phyloP scores from a whole-genome alignment of 495 filamentous ascomycete species.

The Alectoria sarmentosa region DNA sequence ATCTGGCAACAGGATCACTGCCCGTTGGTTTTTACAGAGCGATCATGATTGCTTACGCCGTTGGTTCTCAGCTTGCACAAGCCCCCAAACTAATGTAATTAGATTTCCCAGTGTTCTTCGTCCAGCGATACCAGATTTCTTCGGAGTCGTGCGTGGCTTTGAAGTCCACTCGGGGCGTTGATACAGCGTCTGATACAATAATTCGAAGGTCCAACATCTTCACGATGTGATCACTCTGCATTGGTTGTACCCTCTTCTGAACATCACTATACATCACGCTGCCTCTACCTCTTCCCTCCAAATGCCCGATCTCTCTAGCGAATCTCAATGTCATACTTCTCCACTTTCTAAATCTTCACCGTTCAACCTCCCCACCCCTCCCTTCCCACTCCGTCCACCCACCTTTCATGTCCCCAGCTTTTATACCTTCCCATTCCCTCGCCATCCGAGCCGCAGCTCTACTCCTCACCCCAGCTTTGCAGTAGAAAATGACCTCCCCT shows the following conservation, averaged over 20 bases:
- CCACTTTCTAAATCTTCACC: constrained; percentile 24
- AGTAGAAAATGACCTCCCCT: constrained; percentile 76
- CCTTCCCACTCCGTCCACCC: constrained; percentile 86
- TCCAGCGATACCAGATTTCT: background rate
- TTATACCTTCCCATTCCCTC: constrained; percentile 64
- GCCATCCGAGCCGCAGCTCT: constrained; percentile 75
- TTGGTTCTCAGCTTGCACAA: background rate
- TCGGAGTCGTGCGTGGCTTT: background rate
- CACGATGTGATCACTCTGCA: background rate
- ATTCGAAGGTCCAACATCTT: background rate
- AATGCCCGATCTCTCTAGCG: background rate
- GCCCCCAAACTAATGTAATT: background rate
- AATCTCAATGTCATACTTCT: background rate
- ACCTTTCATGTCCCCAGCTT: constrained; percentile 73
- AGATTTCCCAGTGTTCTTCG: constrained; percentile 1
- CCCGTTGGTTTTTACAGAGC: constrained; percentile 53
- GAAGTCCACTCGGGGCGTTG: background rate
- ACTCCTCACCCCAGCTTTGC: constrained; percentile 81
- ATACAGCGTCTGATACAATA: background rate
- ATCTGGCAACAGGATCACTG: constrained; percentile 50
- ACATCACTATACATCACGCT: no score
- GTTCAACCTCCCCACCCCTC: constrained; percentile 56
- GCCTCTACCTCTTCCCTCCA: background rate
- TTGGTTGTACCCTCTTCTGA: background rate
- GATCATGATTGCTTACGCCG: constrained; percentile 17